These are phyloP conservation scores for Hemileccinum impolitum DNA, from an alignment of 768 basidiomycete genomes.

Conservation along the genomic window DNA sequence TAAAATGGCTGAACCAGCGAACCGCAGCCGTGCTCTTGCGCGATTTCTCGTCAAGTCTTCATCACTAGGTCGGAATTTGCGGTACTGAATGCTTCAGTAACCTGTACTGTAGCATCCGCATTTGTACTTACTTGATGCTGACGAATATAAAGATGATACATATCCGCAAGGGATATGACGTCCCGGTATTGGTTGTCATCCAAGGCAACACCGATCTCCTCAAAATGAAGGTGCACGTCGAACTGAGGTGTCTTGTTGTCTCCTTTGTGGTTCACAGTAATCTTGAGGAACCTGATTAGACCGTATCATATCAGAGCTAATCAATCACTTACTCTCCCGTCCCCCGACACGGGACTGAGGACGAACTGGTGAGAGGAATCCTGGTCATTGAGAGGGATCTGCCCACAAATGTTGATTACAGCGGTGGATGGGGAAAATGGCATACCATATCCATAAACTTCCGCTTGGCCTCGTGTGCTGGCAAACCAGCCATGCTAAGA, in stretches of 20 bases:
- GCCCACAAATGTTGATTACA: slow-evolving; percentile 2
- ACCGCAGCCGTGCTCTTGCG: slow-evolving; percentile 67
- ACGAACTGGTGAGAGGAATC: slow-evolving; percentile 77
- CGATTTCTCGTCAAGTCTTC: slow-evolving; percentile 56
- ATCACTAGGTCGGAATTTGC: slow-evolving; percentile 70
- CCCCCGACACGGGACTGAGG: slow-evolving; percentile 91
- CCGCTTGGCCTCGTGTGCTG: slow-evolving; percentile 60
- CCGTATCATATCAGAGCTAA: background rate
- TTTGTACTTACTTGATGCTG: slow-evolving; percentile 60
- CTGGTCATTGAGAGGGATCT: slow-evolving; percentile 52
- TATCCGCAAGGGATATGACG: slow-evolving; percentile 87
- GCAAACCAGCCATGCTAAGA: slow-evolving; percentile 66
- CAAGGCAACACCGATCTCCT: slow-evolving; percentile 88
- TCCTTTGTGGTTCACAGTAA: slow-evolving; percentile 78
- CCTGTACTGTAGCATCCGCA: background rate
- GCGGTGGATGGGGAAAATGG: background rate
- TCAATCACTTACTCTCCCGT: slow-evolving; percentile 67
- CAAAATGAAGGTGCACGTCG: slow-evolving; percentile 83
- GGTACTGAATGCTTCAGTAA: slow-evolving; percentile 50
- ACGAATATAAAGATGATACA: slow-evolving; percentile 93
- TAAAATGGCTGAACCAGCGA: slow-evolving; percentile 77
- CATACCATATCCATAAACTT: slow-evolving; percentile 73
- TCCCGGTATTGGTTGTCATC: slow-evolving; percentile 96
- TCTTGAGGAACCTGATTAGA: slow-evolving; percentile 36
- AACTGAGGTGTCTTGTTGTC: slow-evolving; percentile 76